Evolutionary conservation across 2,329 filamentous ascomycete genomes (phyloP).

Genomic region (Celoporthe dispersa): DNA sequence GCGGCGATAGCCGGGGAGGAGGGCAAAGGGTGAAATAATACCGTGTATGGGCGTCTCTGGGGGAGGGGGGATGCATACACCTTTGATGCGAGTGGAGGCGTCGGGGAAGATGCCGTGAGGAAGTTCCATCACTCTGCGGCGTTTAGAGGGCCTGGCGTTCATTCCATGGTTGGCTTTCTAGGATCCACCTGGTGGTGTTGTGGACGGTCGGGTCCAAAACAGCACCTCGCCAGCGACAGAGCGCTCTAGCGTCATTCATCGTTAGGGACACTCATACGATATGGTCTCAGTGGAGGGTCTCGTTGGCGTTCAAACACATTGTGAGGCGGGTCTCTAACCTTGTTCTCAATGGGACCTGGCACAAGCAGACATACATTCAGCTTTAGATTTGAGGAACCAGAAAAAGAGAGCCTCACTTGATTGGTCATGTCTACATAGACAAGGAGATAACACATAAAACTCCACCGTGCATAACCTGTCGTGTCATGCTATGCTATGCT

Average conservation of each 20-base stretch:
- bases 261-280: neutral
- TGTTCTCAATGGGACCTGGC: neutral
- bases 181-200: neutral
- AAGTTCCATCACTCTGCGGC: neutral
- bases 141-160: slow-evolving; percentile 3
- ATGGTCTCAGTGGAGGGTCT: neutral
- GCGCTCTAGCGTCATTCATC: neutral
- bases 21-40: neutral
- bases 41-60: neutral
- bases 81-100: neutral
- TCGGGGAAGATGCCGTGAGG: neutral
- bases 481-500: neutral
- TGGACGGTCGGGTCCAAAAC: neutral
- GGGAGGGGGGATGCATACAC: neutral
- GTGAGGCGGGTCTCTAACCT: neutral
- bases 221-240: neutral
- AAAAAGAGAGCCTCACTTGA: neutral
- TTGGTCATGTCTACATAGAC: neutral
- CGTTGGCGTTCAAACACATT: neutral
- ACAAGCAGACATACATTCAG: neutral
- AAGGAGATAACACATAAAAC: slow-evolving; percentile 1
- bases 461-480: neutral
- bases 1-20: neutral
- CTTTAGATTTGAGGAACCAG: neutral
- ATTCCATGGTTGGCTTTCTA: neutral